Evolutionary conservation across 179 eudicot species (phyloP).

Genomic region (Spinacia oleracea): DNA sequence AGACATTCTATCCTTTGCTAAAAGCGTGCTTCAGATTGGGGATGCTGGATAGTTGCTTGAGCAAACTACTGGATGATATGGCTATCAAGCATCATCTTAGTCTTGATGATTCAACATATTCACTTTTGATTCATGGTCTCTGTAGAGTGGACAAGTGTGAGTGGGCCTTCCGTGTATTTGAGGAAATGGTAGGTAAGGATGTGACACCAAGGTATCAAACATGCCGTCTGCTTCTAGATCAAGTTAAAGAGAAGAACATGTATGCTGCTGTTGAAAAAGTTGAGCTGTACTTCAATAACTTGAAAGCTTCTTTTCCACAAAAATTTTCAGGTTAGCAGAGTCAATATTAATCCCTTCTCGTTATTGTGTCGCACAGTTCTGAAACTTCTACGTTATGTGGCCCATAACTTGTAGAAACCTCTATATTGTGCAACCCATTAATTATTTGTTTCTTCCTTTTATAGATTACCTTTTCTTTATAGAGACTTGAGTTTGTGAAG

Average conservation of each 20-base stretch:
- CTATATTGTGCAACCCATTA: background rate
- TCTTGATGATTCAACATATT: slow-evolving; percentile 61
- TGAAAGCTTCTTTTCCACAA: slow-evolving; percentile 36
- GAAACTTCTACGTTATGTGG: background rate
- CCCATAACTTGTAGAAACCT: background rate
- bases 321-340: slow-evolving; percentile 26
- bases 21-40: slow-evolving; percentile 61
- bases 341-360: background rate
- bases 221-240: slow-evolving; percentile 63
- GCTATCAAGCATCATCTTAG: slow-evolving; percentile 73
- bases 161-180: slow-evolving; percentile 65
- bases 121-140: slow-evolving; percentile 81
- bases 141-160: slow-evolving; percentile 60
- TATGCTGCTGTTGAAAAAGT: slow-evolving; percentile 61
- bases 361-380: background rate
- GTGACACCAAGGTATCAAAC: slow-evolving; percentile 62
- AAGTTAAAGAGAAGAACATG: slow-evolving; percentile 48
- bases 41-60: slow-evolving; percentile 41
- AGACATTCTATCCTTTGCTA: slow-evolving; percentile 75
- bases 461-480: background rate
- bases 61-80: slow-evolving; percentile 60
- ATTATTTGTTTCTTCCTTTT: background rate
- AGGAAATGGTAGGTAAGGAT: slow-evolving; percentile 68
- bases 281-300: slow-evolving; percentile 50
- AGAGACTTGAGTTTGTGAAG: background rate